These are phyloP conservation scores for Fraxinus cuspidata DNA, from an alignment of 257 asterid species.

Conservation along the genomic window DNA sequence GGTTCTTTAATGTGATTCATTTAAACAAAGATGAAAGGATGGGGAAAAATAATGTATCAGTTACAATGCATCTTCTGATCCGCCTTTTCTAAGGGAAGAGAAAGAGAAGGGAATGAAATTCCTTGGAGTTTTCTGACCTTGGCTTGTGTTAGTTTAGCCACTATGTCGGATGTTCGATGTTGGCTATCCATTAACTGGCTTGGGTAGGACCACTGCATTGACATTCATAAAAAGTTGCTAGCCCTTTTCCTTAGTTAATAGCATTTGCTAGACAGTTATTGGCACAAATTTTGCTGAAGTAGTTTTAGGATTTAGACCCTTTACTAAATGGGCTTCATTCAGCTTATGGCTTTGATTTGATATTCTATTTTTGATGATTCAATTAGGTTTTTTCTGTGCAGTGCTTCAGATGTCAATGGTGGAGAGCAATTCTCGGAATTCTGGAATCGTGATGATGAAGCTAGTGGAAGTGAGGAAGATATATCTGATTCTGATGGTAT, in stretches of 20 bases:
- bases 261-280: neutral
- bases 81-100: neutral
- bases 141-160: neutral
- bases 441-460: slow-evolving; percentile 89
- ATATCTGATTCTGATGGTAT: slow-evolving; percentile 95
- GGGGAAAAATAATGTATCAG: neutral
- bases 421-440: slow-evolving; percentile 68
- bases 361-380: slow-evolving; percentile 19
- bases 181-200: neutral
- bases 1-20: neutral
- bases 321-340: neutral
- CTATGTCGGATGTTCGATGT: neutral
- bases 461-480: slow-evolving; percentile 83
- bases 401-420: slow-evolving; percentile 45
- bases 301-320: slow-evolving; percentile 22
- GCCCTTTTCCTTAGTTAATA: neutral
- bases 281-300: neutral
- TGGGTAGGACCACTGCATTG: neutral
- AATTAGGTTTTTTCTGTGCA: slow-evolving; percentile 32
- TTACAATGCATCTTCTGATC: neutral
- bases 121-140: neutral
- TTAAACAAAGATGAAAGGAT: neutral
- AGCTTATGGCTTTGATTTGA: slow-evolving; percentile 7
- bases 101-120: neutral
- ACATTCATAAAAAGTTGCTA: neutral